phyloP scores from a whole-genome alignment of 306 rosid genomes.

The Pueraria montana region DNA sequence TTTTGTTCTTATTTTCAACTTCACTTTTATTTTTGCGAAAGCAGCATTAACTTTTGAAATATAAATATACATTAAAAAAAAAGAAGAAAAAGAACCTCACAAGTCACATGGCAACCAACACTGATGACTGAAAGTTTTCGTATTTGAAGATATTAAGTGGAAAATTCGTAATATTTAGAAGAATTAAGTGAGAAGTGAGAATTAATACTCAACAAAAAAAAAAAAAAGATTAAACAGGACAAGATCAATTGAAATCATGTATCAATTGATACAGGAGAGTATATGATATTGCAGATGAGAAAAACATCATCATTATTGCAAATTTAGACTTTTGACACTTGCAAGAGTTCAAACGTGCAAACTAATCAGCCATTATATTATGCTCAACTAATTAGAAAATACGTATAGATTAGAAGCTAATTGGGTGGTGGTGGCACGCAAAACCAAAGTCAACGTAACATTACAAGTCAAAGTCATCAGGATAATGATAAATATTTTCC shows the following conservation, averaged over 20 bases:
- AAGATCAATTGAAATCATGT: too few species aligned
- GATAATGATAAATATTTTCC: constrained; percentile 3
- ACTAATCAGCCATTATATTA: constrained; percentile 27
- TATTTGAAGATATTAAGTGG: too few species aligned
- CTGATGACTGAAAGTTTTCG: not conserved
- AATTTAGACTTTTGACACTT: constrained; percentile 22
- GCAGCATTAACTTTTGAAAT: constrained; percentile 1
- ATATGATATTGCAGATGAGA: not conserved
- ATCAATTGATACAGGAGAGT: not conserved
- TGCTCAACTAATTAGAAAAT: constrained; percentile 8
- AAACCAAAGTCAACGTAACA: constrained; percentile 38
- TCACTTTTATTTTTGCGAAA: constrained; percentile 2
- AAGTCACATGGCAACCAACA: constrained; percentile 22
- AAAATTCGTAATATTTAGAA: too few species aligned
- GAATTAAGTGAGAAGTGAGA: too few species aligned
- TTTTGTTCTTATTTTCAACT: constrained; percentile 44
- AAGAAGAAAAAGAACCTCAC: not conserved
- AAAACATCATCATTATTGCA: constrained; percentile 16
- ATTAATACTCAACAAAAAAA: too few species aligned
- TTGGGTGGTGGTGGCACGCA: constrained; percentile 37
- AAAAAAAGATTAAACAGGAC: too few species aligned
- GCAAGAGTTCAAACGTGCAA: constrained; percentile 41
- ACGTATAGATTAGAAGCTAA: constrained; percentile 1
- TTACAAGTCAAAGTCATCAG: constrained; percentile 5
- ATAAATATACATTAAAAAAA: not conserved